Percentiles rank a stretch among this genome's conserved stretches.
phyloP scores from a whole-genome alignment of 192 early-diverging fungal genomes.

The Coemansia sp. region DNA sequence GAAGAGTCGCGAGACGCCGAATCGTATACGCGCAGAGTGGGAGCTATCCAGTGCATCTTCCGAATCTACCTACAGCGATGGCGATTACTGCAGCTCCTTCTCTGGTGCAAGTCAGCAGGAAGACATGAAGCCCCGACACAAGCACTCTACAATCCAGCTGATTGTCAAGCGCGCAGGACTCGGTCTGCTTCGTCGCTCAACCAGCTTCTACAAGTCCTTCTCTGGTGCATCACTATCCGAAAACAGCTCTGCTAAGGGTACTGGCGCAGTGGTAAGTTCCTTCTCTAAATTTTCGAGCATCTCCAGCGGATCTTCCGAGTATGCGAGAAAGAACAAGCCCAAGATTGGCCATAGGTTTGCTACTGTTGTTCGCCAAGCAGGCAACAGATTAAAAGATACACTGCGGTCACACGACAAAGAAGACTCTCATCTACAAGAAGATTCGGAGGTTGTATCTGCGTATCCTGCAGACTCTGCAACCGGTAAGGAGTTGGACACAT shows the following conservation, averaged over 20 bases:
- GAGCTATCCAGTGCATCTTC: constrained; percentile 23
- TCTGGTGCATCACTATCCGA: constrained; percentile 8
- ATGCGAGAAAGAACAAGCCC: constrained; percentile 3
- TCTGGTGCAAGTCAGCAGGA: constrained; percentile 1
- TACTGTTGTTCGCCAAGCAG: constrained; percentile 32
- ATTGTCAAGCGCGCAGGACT: constrained; percentile 47
- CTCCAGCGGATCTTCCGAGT: background rate
- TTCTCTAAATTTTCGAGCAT: constrained; percentile 6
- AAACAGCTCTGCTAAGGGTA: background rate
- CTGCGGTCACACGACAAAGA: constrained; percentile 3
- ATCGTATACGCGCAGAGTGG: constrained; percentile 13
- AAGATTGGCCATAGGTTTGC: constrained; percentile 28
- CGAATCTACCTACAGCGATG: constrained; percentile 19
- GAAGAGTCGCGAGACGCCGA: constrained; percentile 12
- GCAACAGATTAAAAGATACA: constrained; percentile 16
- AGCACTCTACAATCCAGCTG: constrained; percentile 36
- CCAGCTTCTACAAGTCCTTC: constrained; percentile 45
- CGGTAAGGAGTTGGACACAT: constrained; percentile 26
- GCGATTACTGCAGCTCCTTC: constrained; percentile 15
- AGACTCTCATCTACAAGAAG: constrained; percentile 1
- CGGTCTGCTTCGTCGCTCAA: constrained; percentile 41
- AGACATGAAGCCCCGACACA: constrained; percentile 20
- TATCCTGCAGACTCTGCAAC: constrained; percentile 42
- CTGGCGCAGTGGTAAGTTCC: background rate
- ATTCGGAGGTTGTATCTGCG: constrained; percentile 36